phyloP scores from a whole-genome alignment of 1,284 basidiomycete genomes.

The Hortiboletus rubellus region DNA sequence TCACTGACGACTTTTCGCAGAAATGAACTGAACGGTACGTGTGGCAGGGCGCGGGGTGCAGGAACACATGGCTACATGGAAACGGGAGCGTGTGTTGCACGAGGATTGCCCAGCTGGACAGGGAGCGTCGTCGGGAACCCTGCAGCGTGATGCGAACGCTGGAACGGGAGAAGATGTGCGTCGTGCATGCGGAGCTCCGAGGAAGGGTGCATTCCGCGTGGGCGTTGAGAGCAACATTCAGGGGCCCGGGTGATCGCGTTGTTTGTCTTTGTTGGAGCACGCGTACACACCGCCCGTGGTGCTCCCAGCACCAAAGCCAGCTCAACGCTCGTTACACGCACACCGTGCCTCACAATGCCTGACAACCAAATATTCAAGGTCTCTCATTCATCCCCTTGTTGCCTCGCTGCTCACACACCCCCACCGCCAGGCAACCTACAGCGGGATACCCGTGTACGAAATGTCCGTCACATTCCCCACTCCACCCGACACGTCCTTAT shows the following conservation, averaged over 20 bases:
- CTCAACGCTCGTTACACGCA: conserved; percentile 5
- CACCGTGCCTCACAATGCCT: conserved; percentile 50
- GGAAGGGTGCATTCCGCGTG: neutral
- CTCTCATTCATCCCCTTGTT: conserved; percentile 18
- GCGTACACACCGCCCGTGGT: conserved; percentile 34
- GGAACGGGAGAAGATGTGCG: conserved; percentile 1
- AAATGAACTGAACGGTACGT: neutral
- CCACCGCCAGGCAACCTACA: conserved; percentile 72
- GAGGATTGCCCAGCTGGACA: conserved; percentile 15
- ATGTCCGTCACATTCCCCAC: conserved; percentile 57
- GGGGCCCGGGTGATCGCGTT: conserved; percentile 34
- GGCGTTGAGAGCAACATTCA: conserved; percentile 7
- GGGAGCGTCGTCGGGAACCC: neutral
- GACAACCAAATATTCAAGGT: conserved; percentile 81
- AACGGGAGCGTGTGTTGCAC: conserved; percentile 20
- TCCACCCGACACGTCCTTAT: conserved; percentile 38
- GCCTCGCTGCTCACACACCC: conserved; percentile 4
- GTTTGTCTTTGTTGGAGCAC: conserved; percentile 58
- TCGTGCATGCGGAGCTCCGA: conserved; percentile 7
- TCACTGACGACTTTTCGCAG: neutral
- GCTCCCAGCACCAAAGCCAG: conserved; percentile 22
- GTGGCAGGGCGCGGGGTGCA: conserved; percentile 20
- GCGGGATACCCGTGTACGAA: conserved; percentile 85
- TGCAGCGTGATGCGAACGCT: neutral
- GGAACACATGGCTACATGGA: conserved; percentile 15